These are phyloP conservation scores for Strobilomyces dryophilus DNA, from an alignment of 768 basidiomycete species.

Conservation along the genomic window DNA sequence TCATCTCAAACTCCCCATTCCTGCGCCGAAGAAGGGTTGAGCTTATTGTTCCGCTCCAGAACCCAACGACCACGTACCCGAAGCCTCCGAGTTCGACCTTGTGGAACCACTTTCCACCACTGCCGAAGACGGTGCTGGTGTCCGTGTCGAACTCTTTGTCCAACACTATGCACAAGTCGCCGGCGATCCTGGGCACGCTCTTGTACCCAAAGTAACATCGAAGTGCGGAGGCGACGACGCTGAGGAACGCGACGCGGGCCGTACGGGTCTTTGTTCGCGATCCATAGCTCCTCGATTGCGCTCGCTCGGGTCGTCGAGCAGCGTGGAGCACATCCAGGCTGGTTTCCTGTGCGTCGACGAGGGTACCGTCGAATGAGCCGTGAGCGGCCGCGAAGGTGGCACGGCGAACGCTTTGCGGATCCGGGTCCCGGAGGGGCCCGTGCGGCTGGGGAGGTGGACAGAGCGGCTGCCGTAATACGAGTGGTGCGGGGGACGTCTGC, in stretches of 20 bases:
- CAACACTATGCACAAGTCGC: slow-evolving; percentile 59
- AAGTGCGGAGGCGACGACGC: slow-evolving; percentile 46
- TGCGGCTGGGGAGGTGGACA: slow-evolving; percentile 27
- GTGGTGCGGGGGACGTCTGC: slow-evolving; percentile 41
- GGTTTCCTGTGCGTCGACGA: slow-evolving; percentile 29
- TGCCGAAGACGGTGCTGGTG: slow-evolving; percentile 50
- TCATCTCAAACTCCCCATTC: slow-evolving; percentile 83
- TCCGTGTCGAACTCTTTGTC: slow-evolving; percentile 66
- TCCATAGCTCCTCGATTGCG: slow-evolving; percentile 59
- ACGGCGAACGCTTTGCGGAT: slow-evolving; percentile 55
- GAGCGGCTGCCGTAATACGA: slow-evolving; percentile 38
- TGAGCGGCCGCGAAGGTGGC: slow-evolving; percentile 55
- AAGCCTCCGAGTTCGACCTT: slow-evolving; percentile 82
- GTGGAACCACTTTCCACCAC: slow-evolving; percentile 56
- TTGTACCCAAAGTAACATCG: slow-evolving; percentile 56
- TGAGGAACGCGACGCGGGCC: slow-evolving; percentile 47
- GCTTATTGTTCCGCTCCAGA: not conserved
- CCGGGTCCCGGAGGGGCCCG: slow-evolving; percentile 36
- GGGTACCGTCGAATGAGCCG: slow-evolving; percentile 48
- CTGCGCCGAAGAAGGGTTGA: slow-evolving; percentile 31
- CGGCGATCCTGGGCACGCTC: slow-evolving; percentile 48
- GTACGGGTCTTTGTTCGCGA: slow-evolving; percentile 45
- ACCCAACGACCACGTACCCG: slow-evolving; percentile 46
- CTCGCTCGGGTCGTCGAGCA: slow-evolving; percentile 29
- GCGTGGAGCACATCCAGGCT: slow-evolving; percentile 29